These are phyloP conservation scores for Diutina siamensis DNA, from an alignment of 1,139 yeast genomes.

Conservation along the genomic window DNA sequence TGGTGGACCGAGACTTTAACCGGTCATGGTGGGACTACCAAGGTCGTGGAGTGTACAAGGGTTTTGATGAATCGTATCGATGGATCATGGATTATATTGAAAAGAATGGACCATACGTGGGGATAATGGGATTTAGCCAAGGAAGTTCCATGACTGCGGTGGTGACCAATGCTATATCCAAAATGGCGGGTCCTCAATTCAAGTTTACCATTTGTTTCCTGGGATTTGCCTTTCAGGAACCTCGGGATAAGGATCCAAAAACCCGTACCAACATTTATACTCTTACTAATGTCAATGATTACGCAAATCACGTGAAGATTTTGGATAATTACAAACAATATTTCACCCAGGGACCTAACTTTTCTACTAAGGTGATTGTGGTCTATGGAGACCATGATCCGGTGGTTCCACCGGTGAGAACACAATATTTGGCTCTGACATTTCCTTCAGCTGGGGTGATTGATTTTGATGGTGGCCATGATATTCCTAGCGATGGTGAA, in stretches of 20 bases:
- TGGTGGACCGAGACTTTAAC: conserved; percentile 9
- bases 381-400: neutral
- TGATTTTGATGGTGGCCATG: conserved; percentile 1
- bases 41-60: conserved; percentile 9
- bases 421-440: neutral
- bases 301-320: neutral
- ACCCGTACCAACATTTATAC: neutral
- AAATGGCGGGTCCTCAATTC: neutral
- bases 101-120: conserved; percentile 77
- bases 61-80: conserved; percentile 20
- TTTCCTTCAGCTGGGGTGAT: neutral
- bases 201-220: neutral
- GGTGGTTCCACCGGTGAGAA: neutral
- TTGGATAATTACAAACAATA: neutral
- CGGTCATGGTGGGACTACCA: conserved; percentile 12
- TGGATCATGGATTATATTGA: conserved; percentile 45
- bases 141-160: conserved; percentile 61
- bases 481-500: neutral
- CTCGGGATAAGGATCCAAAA: neutral
- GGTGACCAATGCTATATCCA: neutral
- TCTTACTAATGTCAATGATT: neutral
- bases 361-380: neutral
- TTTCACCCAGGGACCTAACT: neutral
- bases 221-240: conserved; percentile 3
- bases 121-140: conserved; percentile 84